phyloP scores from a whole-genome alignment of 352 stramenopile species.

The Globisporangium paddicum region DNA sequence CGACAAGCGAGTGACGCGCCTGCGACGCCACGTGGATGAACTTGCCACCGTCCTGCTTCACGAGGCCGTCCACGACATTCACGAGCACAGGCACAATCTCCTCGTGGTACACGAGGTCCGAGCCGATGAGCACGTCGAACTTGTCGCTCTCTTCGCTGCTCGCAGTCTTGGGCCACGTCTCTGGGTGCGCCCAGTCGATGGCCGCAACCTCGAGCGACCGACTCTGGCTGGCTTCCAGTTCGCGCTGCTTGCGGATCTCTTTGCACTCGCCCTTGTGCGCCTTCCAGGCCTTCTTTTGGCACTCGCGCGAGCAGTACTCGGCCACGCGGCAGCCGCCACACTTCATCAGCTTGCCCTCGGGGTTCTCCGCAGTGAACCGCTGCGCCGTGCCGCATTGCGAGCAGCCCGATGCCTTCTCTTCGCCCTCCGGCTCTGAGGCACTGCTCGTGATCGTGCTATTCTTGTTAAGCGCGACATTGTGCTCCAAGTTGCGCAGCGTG shows the following conservation, averaged over 20 bases:
- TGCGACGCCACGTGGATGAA: conserved; percentile 83
- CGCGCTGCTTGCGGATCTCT: conserved; percentile 35
- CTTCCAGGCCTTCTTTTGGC: conserved; percentile 86
- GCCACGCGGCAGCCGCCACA: conserved; percentile 66
- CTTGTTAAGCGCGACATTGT: conserved; percentile 81
- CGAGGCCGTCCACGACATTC: conserved; percentile 68
- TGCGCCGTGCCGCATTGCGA: conserved; percentile 66
- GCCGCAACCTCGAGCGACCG: conserved; percentile 51
- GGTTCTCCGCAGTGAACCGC: conserved; percentile 75
- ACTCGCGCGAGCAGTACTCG: conserved; percentile 84
- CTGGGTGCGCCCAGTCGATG: conserved; percentile 76
- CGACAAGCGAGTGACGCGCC: conserved; percentile 68
- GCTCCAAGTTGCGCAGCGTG: conserved; percentile 76
- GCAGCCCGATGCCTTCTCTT: conserved; percentile 42
- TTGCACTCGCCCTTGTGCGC: conserved; percentile 83
- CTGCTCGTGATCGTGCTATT: not conserved
- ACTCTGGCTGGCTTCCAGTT: conserved; percentile 15
- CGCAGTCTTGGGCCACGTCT: conserved; percentile 48
- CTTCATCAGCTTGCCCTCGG: conserved; percentile 84
- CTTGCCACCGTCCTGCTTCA: conserved; percentile 35
- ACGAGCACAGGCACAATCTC: conserved; percentile 80
- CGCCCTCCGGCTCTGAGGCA: not conserved
- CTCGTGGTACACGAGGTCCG: conserved; percentile 83
- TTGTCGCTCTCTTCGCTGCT: conserved; percentile 18
- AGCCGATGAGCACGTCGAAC: conserved; percentile 79